A percentile compares a stretch with the other conserved stretches of the same genome.
Conservation (phyloP, 176 grass and related monocot species). For the Pontederia paniculata region DNA sequence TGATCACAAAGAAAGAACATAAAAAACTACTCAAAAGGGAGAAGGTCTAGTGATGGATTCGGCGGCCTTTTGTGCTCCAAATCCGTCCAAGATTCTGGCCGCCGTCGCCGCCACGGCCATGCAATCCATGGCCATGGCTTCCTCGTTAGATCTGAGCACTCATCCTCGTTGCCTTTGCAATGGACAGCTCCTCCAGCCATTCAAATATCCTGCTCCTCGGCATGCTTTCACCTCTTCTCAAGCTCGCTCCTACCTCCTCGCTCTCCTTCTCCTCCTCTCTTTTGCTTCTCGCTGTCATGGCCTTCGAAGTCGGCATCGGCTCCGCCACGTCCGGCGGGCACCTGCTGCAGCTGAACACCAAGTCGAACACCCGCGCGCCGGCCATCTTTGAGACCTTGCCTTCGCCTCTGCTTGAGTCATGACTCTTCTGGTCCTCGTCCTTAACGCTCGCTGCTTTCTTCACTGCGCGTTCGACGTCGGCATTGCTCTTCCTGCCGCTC, state of each 20-base stretch:
- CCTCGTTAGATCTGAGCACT: too few relatives aligned
- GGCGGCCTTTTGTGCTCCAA: too few relatives aligned
- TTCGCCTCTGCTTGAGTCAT: not conserved
- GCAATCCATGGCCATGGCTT: too few relatives aligned
- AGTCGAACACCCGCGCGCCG: slow-evolving; percentile 8
- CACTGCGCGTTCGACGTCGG: not conserved
- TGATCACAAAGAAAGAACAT: too few relatives aligned
- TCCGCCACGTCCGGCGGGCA: slow-evolving; percentile 28
- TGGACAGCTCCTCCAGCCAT: too few relatives aligned
- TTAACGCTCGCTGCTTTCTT: not conserved
- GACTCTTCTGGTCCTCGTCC: not conserved
- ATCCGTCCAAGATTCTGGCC: too few relatives aligned
- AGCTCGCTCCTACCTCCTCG: not conserved
- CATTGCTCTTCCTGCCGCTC: slow-evolving; percentile 1
- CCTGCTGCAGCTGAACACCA: slow-evolving; percentile 4
- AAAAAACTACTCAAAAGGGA: too few relatives aligned
- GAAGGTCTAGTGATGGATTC: too few relatives aligned
- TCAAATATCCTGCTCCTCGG: too few relatives aligned
- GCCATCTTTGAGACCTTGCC: not conserved
- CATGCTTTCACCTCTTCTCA: too few relatives aligned
- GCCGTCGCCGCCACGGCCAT: too few relatives aligned
- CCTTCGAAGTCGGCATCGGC: not conserved
- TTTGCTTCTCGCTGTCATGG: slow-evolving; percentile 2
- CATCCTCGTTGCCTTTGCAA: too few relatives aligned
- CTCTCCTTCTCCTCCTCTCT: not conserved